phyloP scores from a whole-genome alignment of 352 stramenopile species.

The Phytophthora quininea region DNA sequence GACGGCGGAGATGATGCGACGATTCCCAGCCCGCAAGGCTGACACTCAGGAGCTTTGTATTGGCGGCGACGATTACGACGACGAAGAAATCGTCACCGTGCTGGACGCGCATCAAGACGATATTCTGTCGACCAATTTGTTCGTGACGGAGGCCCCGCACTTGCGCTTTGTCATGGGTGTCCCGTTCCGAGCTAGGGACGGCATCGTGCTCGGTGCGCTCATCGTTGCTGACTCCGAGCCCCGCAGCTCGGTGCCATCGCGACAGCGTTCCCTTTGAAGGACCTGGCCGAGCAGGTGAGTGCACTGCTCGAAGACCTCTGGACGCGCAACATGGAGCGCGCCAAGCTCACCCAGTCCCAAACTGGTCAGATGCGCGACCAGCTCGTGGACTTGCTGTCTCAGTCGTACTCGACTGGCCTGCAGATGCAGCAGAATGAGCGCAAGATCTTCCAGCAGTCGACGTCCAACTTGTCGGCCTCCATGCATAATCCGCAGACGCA shows the following conservation, averaged over 20 bases:
- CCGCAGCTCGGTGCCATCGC: constrained; percentile 32
- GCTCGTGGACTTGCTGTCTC: constrained; percentile 51
- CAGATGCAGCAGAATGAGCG: constrained; percentile 58
- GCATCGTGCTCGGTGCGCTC: constrained; percentile 59
- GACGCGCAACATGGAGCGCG: constrained; percentile 37
- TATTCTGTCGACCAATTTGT: constrained; percentile 54
- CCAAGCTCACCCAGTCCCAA: constrained; percentile 30
- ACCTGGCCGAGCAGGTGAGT: constrained; percentile 52
- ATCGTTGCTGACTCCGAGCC: constrained; percentile 59
- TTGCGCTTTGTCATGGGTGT: constrained; percentile 65
- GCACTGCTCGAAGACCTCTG: constrained; percentile 53
- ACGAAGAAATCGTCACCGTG: constrained; percentile 42
- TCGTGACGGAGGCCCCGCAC: constrained; percentile 55
- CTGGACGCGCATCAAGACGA: constrained; percentile 52
- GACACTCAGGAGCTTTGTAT: constrained; percentile 31
- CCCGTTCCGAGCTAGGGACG: constrained; percentile 53
- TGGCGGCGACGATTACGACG: constrained; percentile 35
- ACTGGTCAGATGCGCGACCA: constrained; percentile 48
- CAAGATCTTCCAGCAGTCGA: constrained; percentile 36
- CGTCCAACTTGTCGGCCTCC: constrained; percentile 23
- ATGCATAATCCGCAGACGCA: constrained; percentile 19
- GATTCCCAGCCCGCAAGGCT: constrained; percentile 29
- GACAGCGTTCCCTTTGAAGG: constrained; percentile 42
- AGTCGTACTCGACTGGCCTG: constrained; percentile 57
- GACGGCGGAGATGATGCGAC: constrained; percentile 60